phyloP scores from a whole-genome alignment of 805 yeast genomes.

The Nakazawaea pomicola region DNA sequence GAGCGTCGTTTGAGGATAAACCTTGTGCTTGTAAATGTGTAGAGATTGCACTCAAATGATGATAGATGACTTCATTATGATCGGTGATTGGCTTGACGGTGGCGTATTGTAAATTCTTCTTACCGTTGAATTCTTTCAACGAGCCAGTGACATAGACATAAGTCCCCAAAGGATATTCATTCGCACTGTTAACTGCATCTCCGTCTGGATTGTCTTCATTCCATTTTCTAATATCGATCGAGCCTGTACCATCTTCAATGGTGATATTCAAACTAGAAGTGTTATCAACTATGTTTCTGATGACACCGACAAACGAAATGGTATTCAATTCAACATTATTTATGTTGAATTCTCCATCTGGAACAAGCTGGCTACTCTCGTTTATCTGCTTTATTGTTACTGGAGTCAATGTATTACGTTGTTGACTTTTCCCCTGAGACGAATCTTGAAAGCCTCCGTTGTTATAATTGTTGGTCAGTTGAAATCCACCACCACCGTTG shows the following conservation, averaged over 20 bases:
- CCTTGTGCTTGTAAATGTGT: slow-evolving; percentile 54
- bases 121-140: slow-evolving; percentile 55
- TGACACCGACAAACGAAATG: slow-evolving; percentile 64
- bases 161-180: slow-evolving; percentile 44
- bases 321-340: slow-evolving; percentile 57
- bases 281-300: slow-evolving; percentile 58
- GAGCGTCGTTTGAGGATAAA: slow-evolving; percentile 24
- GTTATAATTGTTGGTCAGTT: slow-evolving; percentile 16
- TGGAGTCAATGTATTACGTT: slow-evolving; percentile 45
- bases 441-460: slow-evolving; percentile 16
- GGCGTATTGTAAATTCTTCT: slow-evolving; percentile 61
- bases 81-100: slow-evolving; percentile 52
- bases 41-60: slow-evolving; percentile 58
- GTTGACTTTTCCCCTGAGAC: slow-evolving; percentile 22
- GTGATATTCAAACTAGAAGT: slow-evolving; percentile 52
- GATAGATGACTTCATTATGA: slow-evolving; percentile 65
- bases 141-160: slow-evolving; percentile 60
- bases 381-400: slow-evolving; percentile 71
- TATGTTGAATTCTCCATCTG: slow-evolving; percentile 62
- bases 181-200: slow-evolving; percentile 21
- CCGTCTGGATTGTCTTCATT: slow-evolving; percentile 33
- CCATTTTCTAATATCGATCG: slow-evolving; percentile 64
- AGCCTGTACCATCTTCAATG: slow-evolving; percentile 78
- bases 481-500: slow-evolving; percentile 27
- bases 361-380: slow-evolving; percentile 55